Base-by-base conservation (phyloP, 805 yeast genomes). In the Yamadazyma insecticola region DNA sequence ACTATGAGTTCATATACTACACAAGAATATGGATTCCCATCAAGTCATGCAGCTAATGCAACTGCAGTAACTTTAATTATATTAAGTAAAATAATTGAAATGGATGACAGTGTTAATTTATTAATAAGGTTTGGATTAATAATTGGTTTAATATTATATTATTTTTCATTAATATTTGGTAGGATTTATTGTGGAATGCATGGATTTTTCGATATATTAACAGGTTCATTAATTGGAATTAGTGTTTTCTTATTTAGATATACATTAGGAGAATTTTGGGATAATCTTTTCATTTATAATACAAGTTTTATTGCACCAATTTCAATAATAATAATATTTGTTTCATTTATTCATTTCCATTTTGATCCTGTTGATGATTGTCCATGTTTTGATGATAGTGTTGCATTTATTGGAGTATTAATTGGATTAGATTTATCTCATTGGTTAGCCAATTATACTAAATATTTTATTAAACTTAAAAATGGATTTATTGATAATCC, bases 131-230 rank as follows among this genome's bases (percentile, higher is more conserved):
- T 50, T 4, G 24, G 50, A 5, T n/a, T 41, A 16, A 27, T 55
- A 10, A 12, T 26, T 4, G 43, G 44, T 15, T 24, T 40, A 37
- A 24, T 33, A 22, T 41, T 68, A 16, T 88, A 88, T 52, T 78
- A 76, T 47, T 37, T 67, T 22, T 75, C 88, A 6, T 63, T 92
- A 37, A 72, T 84, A 1, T 52, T 76, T 38, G 98, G 98, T 12
- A 67, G 98, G 34, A 49, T 90, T 7, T 90, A 92, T 60, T 88
- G 96, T 54, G 98, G 98, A 3, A 90, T 90, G 98, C 98, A 92
- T 59, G 97, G 98, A 2, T 72, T 84, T 37, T 57, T 83, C 14
- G 98, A 92, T 52, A 67, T 92, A 3, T 30, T 60, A 0, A 51
- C 73, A 13, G 98, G 98, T 5, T 58, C 74, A 0, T 1, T 72